phyloP scores from a whole-genome alignment of 495 filamentous ascomycete species.

The Trichocladium uniseriatum region DNA sequence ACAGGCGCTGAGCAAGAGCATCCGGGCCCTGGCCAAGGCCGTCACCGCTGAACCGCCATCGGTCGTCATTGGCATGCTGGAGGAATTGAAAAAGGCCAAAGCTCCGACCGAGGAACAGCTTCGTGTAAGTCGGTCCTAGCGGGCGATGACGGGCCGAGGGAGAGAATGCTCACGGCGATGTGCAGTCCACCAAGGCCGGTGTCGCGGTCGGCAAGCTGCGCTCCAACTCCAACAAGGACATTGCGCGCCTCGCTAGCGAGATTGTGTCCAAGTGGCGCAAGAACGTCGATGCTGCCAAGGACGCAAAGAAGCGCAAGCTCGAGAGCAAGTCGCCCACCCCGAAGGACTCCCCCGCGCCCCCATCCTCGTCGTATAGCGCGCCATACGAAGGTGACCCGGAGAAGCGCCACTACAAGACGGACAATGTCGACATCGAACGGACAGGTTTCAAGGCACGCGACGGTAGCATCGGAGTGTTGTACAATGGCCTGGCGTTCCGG shows the following conservation, averaged over 20 bases:
- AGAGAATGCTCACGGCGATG: neutral
- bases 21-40: slow-evolving; percentile 70
- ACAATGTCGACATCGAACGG: slow-evolving; percentile 60
- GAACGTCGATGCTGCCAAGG: slow-evolving; percentile 62
- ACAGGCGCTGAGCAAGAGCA: slow-evolving; percentile 63
- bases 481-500: slow-evolving; percentile 66
- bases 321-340: slow-evolving; percentile 34
- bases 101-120: slow-evolving; percentile 80
- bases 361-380: slow-evolving; percentile 39
- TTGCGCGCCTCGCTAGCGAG: slow-evolving; percentile 62
- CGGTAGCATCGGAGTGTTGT: slow-evolving; percentile 79
- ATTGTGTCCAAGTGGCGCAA: slow-evolving; percentile 84
- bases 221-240: slow-evolving; percentile 62
- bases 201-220: slow-evolving; percentile 79
- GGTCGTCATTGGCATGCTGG: slow-evolving; percentile 58
- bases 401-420: slow-evolving; percentile 69
- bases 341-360: slow-evolving; percentile 35
- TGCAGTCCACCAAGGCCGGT: slow-evolving; percentile 78
- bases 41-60: slow-evolving; percentile 55
- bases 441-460: slow-evolving; percentile 67
- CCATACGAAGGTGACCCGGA: slow-evolving; percentile 60
- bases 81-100: slow-evolving; percentile 66
- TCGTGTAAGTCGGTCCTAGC: slow-evolving; percentile 41
- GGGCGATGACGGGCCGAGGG: neutral
- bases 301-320: slow-evolving; percentile 45